These are phyloP conservation scores for Fraxinus angustifolia DNA, from an alignment of 305 asterid species.

Conservation along the genomic window DNA sequence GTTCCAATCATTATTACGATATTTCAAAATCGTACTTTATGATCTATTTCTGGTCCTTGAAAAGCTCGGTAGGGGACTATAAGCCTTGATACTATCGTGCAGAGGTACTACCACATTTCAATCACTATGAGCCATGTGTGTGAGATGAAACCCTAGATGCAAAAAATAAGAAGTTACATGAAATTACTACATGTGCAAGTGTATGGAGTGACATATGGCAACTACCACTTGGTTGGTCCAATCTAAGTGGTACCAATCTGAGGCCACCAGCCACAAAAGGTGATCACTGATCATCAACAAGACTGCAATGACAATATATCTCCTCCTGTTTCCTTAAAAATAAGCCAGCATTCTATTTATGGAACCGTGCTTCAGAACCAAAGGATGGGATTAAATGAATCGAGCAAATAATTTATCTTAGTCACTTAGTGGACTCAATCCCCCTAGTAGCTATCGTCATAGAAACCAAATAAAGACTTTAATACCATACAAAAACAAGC, in stretches of 20 bases:
- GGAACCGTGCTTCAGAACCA: neutral
- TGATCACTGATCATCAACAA: neutral
- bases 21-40: neutral
- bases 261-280: neutral
- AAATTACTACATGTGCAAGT: neutral
- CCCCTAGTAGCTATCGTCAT: neutral
- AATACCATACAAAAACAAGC: neutral
- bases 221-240: neutral
- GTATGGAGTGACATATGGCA: neutral
- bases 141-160: neutral
- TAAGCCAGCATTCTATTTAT: neutral
- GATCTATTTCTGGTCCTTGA: neutral
- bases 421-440: neutral
- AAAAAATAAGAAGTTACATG: neutral
- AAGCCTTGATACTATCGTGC: neutral
- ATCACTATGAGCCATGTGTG: neutral
- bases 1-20: neutral
- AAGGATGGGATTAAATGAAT: neutral
- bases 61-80: neutral
- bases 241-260: neutral
- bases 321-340: neutral
- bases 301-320: neutral
- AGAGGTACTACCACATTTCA: neutral
- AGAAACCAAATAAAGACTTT: neutral
- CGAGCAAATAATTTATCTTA: neutral